phyloP scores from a whole-genome alignment of 257 asterid species.

The Gentiana dahurica region DNA sequence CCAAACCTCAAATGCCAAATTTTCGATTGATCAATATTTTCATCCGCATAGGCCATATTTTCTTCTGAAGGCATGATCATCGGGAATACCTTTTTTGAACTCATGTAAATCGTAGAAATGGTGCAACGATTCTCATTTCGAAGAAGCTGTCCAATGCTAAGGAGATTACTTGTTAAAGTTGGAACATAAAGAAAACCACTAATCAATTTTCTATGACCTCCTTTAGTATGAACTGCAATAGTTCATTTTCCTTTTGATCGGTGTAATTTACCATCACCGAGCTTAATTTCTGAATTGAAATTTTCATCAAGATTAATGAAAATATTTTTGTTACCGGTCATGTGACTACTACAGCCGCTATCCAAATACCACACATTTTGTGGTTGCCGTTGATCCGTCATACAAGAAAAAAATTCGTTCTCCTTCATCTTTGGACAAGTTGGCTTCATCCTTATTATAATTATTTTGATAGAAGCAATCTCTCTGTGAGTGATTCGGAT shows the following conservation, averaged over 20 bases:
- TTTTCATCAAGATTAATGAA: background rate
- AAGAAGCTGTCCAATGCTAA: background rate
- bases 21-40: background rate
- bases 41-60: background rate
- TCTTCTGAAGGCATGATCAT: background rate
- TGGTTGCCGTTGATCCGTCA: no score
- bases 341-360: conserved; percentile 3
- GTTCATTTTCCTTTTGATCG: conserved; percentile 7
- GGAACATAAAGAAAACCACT: background rate
- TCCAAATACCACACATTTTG: conserved; percentile 5
- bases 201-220: background rate
- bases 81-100: background rate
- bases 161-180: background rate
- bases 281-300: no score
- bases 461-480: no score
- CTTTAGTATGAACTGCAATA: background rate
- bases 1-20: background rate
- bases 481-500: no score
- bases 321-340: background rate
- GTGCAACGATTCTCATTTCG: background rate
- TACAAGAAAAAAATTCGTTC: conserved; percentile 3
- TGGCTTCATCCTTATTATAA: background rate
- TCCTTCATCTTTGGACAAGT: background rate
- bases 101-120: background rate
- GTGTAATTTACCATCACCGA: background rate